Evolutionary conservation across 306 rosid genomes (phyloP), one percentile per base, ranked within the genome.

Genomic region (Prunus armeniaca): DNA sequence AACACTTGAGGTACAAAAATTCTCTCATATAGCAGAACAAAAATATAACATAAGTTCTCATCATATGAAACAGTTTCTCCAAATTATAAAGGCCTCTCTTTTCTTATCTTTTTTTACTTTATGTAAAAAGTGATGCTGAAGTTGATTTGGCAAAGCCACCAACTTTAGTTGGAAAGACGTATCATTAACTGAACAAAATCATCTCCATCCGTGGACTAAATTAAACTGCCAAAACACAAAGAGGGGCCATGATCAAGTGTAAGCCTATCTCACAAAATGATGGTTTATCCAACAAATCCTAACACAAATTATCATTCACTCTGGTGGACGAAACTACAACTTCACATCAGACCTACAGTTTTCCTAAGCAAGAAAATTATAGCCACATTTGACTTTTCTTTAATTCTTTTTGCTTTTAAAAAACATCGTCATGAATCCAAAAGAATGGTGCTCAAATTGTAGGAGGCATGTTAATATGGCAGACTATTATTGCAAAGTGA

Each of bases 341-440:
- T 80, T 85, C 86, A 82, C 85, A 84, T 89, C 93, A 81, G 65
- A 69, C 60, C 73, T 75, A 79, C 80, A 88, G 81, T 84, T 76
- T 50, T 77, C 83, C 71, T 45, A 71, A 61, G 69, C 57, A 50
- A 22, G 9, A 73, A 30, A 50, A 72, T 71, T 24, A 70, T 71
- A 52, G 78, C 81, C 64, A 74, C 62, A 76, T 78, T 84, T 85
- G 88, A 88, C 92, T 85, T 88, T 34, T 34, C 41, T 34, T 34
- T 34, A 34, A 5, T 34, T 34, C 41, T 34, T 34, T 34, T 34
- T 34, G 41, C 41, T 65, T 79, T 76, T 27, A 54, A 51, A 56
- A 34, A 86, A 93, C 96, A 88, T 88, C 70, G 84, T 90, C 18
- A 90, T 86, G 89, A 82, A 66, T 74, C 79, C 47, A 76, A 87